Evolutionary conservation across 1,284 basidiomycete genomes (phyloP), one percentile per base, ranked within the genome.

Genomic region (Dichomitus squalens): DNA sequence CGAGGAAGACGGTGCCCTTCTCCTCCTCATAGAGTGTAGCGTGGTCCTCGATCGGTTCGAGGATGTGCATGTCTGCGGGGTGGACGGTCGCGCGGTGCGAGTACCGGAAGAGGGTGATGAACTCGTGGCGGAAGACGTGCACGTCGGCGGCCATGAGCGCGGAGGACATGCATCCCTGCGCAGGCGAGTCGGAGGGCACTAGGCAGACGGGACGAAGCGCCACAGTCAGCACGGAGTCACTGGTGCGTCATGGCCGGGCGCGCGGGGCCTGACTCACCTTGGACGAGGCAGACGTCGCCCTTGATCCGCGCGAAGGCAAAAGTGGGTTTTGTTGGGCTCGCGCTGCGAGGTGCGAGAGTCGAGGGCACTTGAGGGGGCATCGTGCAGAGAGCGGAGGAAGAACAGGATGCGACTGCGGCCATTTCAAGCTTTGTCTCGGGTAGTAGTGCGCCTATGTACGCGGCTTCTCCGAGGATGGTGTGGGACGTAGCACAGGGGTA

Each of bases 1-100:
- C 81, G 44, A 88, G 75, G 68, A 85, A 87, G 27, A 87, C 85
- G 9, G 79, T 84, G 58, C 79, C 86, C 56, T 75, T 82, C 35
- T 87, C 85, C 63, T 83, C 80, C 64, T 88, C 86, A 62, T 87
- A 85, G 25, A 76, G 77, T 44, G 79, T 74, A 48, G 75, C 69
- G 29, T 70, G 70, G 20, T 80, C 79, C 51, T 80, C 78, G 49
- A 87, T 80, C 27, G 73, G 67, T 68, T 85, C 81, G 48, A 87
- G 72, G 60, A 87, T 77, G 61, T 74, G 76, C 27, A 88, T 74
- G 63, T 88, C 75, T 6, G 70, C 65, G 27, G 75, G 72, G 60
- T 75, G 74, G 27, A 77, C 61, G 29, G 65, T 64, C n/a, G 73
- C 65, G 48, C 65, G 63, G 59, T 75, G 72, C 34, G 75, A 74